Percentiles rank a stretch among this genome's conserved stretches.
These are phyloP conservation scores for Malus hybrid DNA, from an alignment of 331 rosid species.

Conservation along the genomic window DNA sequence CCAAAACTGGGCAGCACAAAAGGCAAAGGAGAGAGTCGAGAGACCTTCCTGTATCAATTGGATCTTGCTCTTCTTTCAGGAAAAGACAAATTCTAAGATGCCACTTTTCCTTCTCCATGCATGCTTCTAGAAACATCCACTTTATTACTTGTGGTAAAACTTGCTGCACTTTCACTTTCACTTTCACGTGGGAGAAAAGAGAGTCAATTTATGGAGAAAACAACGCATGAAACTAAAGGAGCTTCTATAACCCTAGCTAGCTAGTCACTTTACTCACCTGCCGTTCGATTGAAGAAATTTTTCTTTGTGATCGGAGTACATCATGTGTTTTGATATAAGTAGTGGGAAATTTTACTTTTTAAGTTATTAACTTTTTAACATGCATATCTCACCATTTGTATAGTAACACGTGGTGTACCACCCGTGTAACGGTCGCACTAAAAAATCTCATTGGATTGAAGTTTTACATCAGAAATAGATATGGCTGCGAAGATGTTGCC, in stretches of 20 bases:
- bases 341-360: too few species aligned
- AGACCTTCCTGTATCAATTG: conserved; percentile 36
- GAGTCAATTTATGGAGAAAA: conserved; percentile 58
- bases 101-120: conserved; percentile 47
- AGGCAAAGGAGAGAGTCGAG: conserved; percentile 22
- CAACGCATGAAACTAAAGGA: conserved; percentile 57
- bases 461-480: background rate
- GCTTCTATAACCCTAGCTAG: conserved; percentile 15
- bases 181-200: conserved; percentile 13
- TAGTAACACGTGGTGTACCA: too few species aligned
- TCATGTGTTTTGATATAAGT: too few species aligned
- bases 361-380: too few species aligned
- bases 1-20: conserved; percentile 45
- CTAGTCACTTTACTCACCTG: conserved; percentile 24
- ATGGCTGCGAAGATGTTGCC: background rate
- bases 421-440: too few species aligned
- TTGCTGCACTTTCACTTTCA: conserved; percentile 70
- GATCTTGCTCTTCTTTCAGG: conserved; percentile 36
- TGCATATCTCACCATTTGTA: too few species aligned
- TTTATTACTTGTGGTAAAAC: conserved; percentile 17
- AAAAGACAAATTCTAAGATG: conserved; percentile 81
- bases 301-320: too few species aligned
- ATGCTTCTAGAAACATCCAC: conserved; percentile 38
- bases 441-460: background rate
- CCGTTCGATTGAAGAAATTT: background rate